Evolutionary conservation across 2,329 filamentous ascomycete species (phyloP).

Genomic region (Aschersonia sp.): DNA sequence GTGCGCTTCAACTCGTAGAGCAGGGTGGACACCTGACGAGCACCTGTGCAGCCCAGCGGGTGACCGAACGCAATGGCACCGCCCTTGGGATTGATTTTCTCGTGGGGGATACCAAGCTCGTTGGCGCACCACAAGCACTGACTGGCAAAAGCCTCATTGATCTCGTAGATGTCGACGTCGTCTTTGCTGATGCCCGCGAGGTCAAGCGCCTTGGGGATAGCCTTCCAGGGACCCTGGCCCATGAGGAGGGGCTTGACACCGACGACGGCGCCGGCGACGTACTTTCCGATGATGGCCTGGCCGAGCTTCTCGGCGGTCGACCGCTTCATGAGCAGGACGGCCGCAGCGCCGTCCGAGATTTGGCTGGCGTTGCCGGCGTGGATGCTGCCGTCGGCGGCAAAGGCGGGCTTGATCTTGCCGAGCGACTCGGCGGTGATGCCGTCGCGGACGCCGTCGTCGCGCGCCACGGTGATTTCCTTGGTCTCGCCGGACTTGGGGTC

Average conservation of each 20-base stretch:
- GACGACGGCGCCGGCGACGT: conserved; percentile 68
- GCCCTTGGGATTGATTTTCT: conserved; percentile 95
- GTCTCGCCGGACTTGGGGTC: conserved; percentile 83
- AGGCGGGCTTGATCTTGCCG: conserved; percentile 81
- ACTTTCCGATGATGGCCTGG: conserved; percentile 85
- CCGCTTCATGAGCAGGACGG: conserved; percentile 90
- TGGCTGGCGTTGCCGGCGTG: conserved; percentile 94
- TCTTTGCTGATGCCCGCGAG: conserved; percentile 77
- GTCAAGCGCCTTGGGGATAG: conserved; percentile 81
- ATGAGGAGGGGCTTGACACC: conserved; percentile 89
- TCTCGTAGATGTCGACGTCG: conserved; percentile 94
- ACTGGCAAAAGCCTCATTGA: conserved; percentile 96
- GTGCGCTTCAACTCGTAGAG: conserved; percentile 80
- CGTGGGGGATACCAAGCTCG: conserved; percentile 64
- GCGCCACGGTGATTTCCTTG: conserved; percentile 66
- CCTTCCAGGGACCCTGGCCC: conserved; percentile 91
- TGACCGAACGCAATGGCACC: conserved; percentile 94
- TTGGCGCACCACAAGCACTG: conserved; percentile 92
- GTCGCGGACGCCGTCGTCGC: conserved; percentile 75
- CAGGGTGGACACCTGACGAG: conserved; percentile 82
- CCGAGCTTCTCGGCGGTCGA: conserved; percentile 77
- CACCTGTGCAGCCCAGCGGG: conserved; percentile 86
- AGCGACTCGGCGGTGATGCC: conserved; percentile 80
- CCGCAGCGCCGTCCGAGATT: conserved; percentile 89
- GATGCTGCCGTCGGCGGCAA: conserved; percentile 82